A percentile compares a stretch with the other conserved stretches of the same genome.
phyloP scores from a whole-genome alignment of 805 yeast genomes.

The Candida chilensis region DNA sequence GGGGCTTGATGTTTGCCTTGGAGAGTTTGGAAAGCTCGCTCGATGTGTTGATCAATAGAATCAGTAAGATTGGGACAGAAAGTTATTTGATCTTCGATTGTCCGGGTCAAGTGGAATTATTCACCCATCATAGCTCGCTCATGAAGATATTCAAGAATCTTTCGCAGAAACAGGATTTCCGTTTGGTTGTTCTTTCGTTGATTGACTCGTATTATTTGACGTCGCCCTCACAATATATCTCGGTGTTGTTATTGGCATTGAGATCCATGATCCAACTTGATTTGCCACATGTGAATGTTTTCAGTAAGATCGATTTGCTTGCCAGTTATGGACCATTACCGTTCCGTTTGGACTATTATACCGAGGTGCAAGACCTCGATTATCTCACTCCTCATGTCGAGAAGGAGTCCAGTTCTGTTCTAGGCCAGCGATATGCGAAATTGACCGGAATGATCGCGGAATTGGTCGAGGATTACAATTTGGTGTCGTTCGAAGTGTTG shows the following conservation, averaged over 20 bases:
- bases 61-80: slow-evolving; percentile 45
- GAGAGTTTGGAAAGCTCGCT: slow-evolving; percentile 54
- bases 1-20: slow-evolving; percentile 84
- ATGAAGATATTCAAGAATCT: slow-evolving; percentile 56
- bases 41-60: slow-evolving; percentile 47
- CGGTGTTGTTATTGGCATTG: slow-evolving; percentile 69
- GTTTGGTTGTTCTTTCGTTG: slow-evolving; percentile 79
- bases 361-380: slow-evolving; percentile 82
- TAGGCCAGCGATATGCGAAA: slow-evolving; percentile 53
- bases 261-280: slow-evolving; percentile 91
- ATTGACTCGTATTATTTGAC: slow-evolving; percentile 79
- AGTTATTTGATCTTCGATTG: slow-evolving; percentile 78
- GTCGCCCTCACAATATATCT: slow-evolving; percentile 82
- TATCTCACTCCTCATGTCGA: slow-evolving; percentile 61
- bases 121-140: slow-evolving; percentile 80
- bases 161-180: slow-evolving; percentile 49
- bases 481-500: slow-evolving; percentile 83
- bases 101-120: slow-evolving; percentile 94
- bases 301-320: slow-evolving; percentile 83
- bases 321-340: slow-evolving; percentile 74
- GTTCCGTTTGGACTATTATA: slow-evolving; percentile 75
- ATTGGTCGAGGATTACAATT: slow-evolving; percentile 75
- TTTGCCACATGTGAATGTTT: slow-evolving; percentile 86
- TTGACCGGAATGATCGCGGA: slow-evolving; percentile 76
- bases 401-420: slow-evolving; percentile 59